Evolutionary conservation across 805 yeast genomes (phyloP), one percentile per base, ranked within the genome.

Genomic region (Brettanomyces sp.): DNA sequence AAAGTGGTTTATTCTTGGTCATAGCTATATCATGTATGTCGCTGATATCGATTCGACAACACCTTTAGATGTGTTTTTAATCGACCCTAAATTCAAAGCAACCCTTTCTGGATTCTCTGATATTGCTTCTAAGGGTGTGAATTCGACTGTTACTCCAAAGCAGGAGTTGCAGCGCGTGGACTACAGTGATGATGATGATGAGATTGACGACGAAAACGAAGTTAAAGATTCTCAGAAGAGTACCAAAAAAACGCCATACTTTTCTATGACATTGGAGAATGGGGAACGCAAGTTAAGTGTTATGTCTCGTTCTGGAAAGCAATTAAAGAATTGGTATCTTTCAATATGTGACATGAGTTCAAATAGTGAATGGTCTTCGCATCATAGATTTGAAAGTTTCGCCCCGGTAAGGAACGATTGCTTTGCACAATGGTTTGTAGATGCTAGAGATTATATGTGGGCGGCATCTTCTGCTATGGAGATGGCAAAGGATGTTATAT

Each of bases 341-440:
- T 82, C 95, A 0, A 74, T 93, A 37, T 72, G 73, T 37, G 71
- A 72, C 24, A 89, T 90, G 95, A 73, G 74, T 38, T 70, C 72
- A 36, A 70, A 73, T 41, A 76, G 93, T 0, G 64, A 74, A 2
- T 93, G 97, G 96, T 67, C 88, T 0, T 72, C 76, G 48, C 66
- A 66, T 4, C 77, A 93, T 51, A 69, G 99, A 49, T 95, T 95
- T 65, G 80, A 72, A 5, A 85, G 96, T 45, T 95, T 86, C 74
- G 96, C 98, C 0, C 99, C 99, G 0, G 79, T 91, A 0, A 70
- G 99, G 52, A 64, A 79, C 22, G 79, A 88, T 53, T 86, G 87
- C 47, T 85, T 78, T 66, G 96, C 96, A 11, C 96, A 93, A 61
- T 91, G 95, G 93, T 82, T 93, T 67, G 98, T 93, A 4, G 99